These are phyloP conservation scores for Torulaspora quercuum DNA, from an alignment of 805 yeast species.

Conservation along the genomic window DNA sequence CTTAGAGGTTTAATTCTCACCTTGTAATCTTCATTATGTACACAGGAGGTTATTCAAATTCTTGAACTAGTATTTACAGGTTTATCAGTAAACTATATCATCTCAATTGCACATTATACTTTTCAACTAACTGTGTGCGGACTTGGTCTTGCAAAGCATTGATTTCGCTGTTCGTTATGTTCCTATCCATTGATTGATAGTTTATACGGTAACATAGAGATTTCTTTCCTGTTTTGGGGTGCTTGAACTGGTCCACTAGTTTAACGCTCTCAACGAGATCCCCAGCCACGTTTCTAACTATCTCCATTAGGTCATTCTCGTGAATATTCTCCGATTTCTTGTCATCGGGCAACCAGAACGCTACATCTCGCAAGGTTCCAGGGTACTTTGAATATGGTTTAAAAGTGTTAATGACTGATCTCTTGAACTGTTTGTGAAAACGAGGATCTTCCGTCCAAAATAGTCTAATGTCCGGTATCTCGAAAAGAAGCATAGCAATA, in stretches of 20 bases:
- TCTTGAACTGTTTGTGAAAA: conserved; percentile 66
- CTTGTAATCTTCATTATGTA: conserved; percentile 1
- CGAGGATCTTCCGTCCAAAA: conserved; percentile 87
- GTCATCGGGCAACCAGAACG: conserved; percentile 75
- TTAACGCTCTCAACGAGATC: conserved; percentile 85
- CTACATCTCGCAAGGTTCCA: conserved; percentile 77
- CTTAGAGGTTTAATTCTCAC: too few species aligned
- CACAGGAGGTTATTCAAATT: too few species aligned
- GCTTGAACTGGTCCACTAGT: conserved; percentile 74
- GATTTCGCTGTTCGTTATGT: conserved; percentile 79
- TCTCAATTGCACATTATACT: conserved; percentile 57
- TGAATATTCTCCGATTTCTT: conserved; percentile 47
- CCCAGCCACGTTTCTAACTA: conserved; percentile 79
- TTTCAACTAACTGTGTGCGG: conserved; percentile 50
- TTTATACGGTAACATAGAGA: conserved; percentile 87
- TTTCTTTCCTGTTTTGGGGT: conserved; percentile 72
- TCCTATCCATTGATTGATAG: conserved; percentile 95
- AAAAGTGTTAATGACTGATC: conserved; percentile 65
- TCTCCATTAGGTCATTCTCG: conserved; percentile 90
- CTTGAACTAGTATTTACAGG: conserved; percentile 6
- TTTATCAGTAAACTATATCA: conserved; percentile 16
- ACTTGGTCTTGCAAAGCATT: conserved; percentile 68
- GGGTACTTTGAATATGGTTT: conserved; percentile 91
- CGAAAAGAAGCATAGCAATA: conserved; percentile 92
- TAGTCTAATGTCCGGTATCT: conserved; percentile 89